phyloP scores from a whole-genome alignment of 169 alveolate genomes.

The Eimeria sp. region DNA sequence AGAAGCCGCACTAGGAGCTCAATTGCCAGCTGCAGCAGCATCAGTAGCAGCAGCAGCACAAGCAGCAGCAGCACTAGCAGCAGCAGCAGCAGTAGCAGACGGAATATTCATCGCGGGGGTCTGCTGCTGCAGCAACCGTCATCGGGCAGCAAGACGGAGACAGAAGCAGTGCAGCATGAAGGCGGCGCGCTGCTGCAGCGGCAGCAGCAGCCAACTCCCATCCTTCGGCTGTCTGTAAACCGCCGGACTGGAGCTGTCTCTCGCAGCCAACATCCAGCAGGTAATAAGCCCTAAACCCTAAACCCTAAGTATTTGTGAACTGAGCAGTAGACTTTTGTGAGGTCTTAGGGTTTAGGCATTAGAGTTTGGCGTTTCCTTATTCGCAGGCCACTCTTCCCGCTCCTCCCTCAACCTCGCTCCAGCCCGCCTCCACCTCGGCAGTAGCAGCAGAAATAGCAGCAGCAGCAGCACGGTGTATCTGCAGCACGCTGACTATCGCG shows the following conservation, averaged over 20 bases:
- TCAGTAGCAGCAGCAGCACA: not conserved
- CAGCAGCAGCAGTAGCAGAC: not conserved
- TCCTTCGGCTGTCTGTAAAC: conserved; percentile 60
- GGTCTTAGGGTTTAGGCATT: too few species aligned
- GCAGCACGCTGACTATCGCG: conserved; percentile 34
- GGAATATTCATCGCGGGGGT: not conserved
- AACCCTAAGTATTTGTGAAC: not conserved
- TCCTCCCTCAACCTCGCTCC: not conserved
- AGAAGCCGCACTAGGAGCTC: not conserved
- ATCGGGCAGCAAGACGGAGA: conserved; percentile 25
- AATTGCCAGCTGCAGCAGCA: too few species aligned
- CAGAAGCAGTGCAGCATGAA: not conserved
- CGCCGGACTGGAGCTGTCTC: conserved; percentile 47
- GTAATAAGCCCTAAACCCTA: not conserved
- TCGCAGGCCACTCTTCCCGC: not conserved
- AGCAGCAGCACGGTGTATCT: not conserved
- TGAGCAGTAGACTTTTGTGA: too few species aligned
- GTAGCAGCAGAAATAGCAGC: conserved; percentile 3
- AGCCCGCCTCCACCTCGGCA: not conserved
- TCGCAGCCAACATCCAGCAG: not conserved
- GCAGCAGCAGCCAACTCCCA: conserved; percentile 34
- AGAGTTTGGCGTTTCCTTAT: too few species aligned
- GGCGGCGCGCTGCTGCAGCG: not conserved
- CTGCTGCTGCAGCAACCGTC: conserved; percentile 19
- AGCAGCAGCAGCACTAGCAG: conserved; percentile 6